These are phyloP conservation scores for Dictyostelium intermedium DNA, from an alignment of 78 protist species.

Conservation along the genomic window DNA sequence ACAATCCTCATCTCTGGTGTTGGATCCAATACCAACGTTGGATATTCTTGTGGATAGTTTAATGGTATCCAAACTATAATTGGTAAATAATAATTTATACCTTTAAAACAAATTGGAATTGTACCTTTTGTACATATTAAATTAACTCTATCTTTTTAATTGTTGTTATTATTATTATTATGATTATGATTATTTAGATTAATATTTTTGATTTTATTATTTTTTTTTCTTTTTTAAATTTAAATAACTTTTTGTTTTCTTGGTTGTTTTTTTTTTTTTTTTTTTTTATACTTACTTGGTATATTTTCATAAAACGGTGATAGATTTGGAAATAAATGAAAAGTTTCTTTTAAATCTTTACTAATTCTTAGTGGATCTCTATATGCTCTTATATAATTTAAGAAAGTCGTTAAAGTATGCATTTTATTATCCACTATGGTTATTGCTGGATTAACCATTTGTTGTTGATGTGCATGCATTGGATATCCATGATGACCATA, in stretches of 20 bases:
- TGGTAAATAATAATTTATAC: constrained; percentile 44
- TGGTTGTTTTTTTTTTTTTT: neutral
- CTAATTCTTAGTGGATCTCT: constrained; percentile 45
- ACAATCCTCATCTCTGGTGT: constrained; percentile 74
- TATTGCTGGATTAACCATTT: neutral
- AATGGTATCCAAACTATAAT: constrained; percentile 44
- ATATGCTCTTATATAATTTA: constrained; percentile 10
- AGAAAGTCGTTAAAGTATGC: neutral
- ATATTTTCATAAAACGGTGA: constrained; percentile 17
- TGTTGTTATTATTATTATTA: no score
- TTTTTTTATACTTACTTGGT: neutral
- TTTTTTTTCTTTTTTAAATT: neutral
- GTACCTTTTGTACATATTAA: constrained; percentile 50
- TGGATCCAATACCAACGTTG: constrained; percentile 41
- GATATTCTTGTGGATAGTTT: constrained; percentile 38
- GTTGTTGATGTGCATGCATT: neutral
- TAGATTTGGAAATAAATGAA: constrained; percentile 59
- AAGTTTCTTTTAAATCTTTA: constrained; percentile 27
- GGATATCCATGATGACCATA: neutral
- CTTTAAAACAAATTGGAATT: constrained; percentile 56
- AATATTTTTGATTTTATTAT: neutral
- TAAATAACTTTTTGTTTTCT: no score
- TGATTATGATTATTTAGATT: no score
- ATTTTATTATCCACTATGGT: neutral
- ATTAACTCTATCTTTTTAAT: constrained; percentile 33